These are phyloP conservation scores for Aphanomyces astaci DNA, from an alignment of 352 stramenopile genomes.

Conservation along the genomic window DNA sequence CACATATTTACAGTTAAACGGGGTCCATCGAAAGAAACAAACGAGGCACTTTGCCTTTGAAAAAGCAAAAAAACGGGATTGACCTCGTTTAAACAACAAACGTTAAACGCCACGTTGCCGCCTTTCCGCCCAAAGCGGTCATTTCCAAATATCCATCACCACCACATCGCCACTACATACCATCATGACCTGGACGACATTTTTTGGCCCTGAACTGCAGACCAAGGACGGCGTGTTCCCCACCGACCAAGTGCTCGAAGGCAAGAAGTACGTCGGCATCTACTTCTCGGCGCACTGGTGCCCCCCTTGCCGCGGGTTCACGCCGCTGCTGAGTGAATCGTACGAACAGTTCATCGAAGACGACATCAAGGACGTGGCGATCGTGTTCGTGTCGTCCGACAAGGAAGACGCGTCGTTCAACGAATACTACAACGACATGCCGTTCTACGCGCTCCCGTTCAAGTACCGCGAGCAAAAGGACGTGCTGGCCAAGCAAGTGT, in stretches of 20 bases:
- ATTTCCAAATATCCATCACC: too few species aligned
- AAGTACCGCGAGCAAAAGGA: slow-evolving; percentile 70
- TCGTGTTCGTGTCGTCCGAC: slow-evolving; percentile 87
- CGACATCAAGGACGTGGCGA: slow-evolving; percentile 82
- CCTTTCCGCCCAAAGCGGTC: too few species aligned
- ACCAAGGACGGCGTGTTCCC: slow-evolving; percentile 72
- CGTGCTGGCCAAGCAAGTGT: slow-evolving; percentile 60
- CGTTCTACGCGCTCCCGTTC: slow-evolving; percentile 92
- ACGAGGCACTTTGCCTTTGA: not conserved
- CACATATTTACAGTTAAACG: too few species aligned
- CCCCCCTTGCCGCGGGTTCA: slow-evolving; percentile 90
- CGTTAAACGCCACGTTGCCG: too few species aligned
- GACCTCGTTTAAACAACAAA: too few species aligned
- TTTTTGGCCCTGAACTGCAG: slow-evolving; percentile 54
- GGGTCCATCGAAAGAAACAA: too few species aligned
- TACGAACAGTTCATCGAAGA: slow-evolving; percentile 85
- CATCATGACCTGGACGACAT: slow-evolving; percentile 44
- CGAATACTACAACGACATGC: slow-evolving; percentile 90
- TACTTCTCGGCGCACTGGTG: slow-evolving; percentile 97
- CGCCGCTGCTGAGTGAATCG: slow-evolving; percentile 82
- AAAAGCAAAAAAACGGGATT: too few species aligned
- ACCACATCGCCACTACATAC: too few species aligned
- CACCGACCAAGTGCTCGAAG: slow-evolving; percentile 54
- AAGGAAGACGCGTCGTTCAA: slow-evolving; percentile 62
- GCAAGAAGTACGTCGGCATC: slow-evolving; percentile 84